Evolutionary conservation across 1,284 basidiomycete species (phyloP), one percentile per base, ranked within the genome.

Genomic region (Rhodotorula sp.): DNA sequence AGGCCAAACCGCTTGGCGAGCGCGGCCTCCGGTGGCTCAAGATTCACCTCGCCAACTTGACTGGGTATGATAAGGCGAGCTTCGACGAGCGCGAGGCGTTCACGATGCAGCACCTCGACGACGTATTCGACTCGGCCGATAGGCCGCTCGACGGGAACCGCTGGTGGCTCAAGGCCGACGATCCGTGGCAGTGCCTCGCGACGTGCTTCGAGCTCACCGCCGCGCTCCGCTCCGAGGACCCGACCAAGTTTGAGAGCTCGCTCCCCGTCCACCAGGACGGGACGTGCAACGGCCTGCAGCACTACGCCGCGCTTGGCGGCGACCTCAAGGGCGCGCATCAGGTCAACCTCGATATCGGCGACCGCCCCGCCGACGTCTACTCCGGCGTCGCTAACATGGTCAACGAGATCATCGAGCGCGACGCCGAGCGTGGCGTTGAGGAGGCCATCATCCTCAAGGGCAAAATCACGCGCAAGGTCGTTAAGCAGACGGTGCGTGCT

Each of bases 231-330:
- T 90, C 90, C 0, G 85, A 85, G 2, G 87, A 94, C 74, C 94
- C 96, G 0, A 84, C 85, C 48, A 82, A 83, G 36, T 97, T 87
- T 83, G 83, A 86, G 77, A 93, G 89, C 6, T 82, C 84, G n/a
- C 85, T 97, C 27, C 97, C 97, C 0, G 88, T 98, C 13, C 97
- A 99, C 81, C 97, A 99, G 83, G 97, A 99, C 79, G 97, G 96
- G 1, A 98, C 97, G 0, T 99, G 97, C 80, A 99, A 99, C 80
- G 96, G 97, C 59, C 85, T 99, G 77, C 96, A 99, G 83, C 96
- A 99, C 82, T 99, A 99, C 79, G 97, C 97, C 21, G 96, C 96
- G 1, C 87, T 99, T 6, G 96, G 97, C 67, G 97, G 96, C 37
- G 97, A 99, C 79, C 84, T 87, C 39, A 86, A 87, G 44, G 97